Percentiles rank a stretch among this genome's conserved stretches.
Conservation (phyloP, 139 green algal species). For the Protoeuglena noctilucae region DNA sequence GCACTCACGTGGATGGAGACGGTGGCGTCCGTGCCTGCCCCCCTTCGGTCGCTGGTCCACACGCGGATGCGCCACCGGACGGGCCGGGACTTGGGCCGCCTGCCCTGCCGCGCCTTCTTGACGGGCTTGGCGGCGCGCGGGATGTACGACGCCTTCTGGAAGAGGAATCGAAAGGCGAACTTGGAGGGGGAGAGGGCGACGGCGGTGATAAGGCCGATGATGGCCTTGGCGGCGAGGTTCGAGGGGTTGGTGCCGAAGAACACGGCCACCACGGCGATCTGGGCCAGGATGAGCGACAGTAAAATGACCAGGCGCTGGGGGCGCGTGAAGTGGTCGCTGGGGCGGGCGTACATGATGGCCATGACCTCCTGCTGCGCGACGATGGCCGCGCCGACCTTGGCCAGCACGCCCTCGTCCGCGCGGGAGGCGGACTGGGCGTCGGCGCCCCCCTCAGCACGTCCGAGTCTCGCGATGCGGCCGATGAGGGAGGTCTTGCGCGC, state of each 20-base stretch:
- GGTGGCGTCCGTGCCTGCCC: slow-evolving; percentile 5
- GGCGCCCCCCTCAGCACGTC: neutral
- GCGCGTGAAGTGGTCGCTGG: slow-evolving; percentile 11
- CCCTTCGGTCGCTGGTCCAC: neutral
- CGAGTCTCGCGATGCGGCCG: no score
- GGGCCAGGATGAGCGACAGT: slow-evolving; percentile 11
- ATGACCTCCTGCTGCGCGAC: slow-evolving; percentile 6
- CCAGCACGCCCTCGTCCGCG: neutral
- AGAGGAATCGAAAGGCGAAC: slow-evolving; percentile 11
- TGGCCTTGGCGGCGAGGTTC: slow-evolving; percentile 15
- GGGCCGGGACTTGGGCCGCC: no score
- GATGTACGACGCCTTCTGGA: slow-evolving; percentile 14
- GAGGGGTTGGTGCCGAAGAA: slow-evolving; percentile 18
- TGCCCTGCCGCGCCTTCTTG: neutral
- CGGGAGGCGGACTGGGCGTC: neutral
- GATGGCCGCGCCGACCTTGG: slow-evolving; percentile 1
- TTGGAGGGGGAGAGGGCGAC: slow-evolving; percentile 10
- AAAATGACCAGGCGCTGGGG: slow-evolving; percentile 15
- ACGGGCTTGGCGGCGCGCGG: neutral
- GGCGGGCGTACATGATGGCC: slow-evolving; percentile 7
- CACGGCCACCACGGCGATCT: slow-evolving; percentile 11
- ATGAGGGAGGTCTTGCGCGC: neutral
- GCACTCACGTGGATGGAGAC: slow-evolving; percentile 3
- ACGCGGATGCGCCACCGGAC: neutral
- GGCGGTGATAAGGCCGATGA: slow-evolving; percentile 13